phyloP scores from a whole-genome alignment of 1,284 basidiomycete genomes.

The Inonotus obliquus region DNA sequence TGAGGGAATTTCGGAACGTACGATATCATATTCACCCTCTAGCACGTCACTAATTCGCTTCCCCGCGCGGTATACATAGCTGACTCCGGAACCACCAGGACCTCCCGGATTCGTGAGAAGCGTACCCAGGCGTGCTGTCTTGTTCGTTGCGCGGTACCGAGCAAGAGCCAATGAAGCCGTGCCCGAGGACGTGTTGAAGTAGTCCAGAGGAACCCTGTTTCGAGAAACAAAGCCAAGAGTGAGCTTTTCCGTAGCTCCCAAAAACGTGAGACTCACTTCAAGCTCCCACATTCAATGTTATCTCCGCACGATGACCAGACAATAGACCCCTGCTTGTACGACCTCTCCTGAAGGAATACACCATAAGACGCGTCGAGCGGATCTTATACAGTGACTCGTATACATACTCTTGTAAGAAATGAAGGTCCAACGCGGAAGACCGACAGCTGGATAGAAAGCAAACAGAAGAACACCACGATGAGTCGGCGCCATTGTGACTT shows the following conservation, averaged over 20 bases:
- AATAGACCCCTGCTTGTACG: slow-evolving; percentile 14
- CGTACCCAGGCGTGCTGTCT: slow-evolving; percentile 19
- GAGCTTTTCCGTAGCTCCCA: background rate
- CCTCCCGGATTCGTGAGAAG: slow-evolving; percentile 22
- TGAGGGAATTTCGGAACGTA: background rate
- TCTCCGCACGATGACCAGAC: slow-evolving; percentile 15
- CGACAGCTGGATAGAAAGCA: background rate
- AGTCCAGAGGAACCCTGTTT: slow-evolving; percentile 21
- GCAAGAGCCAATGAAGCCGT: slow-evolving; percentile 21
- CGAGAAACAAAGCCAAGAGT: background rate
- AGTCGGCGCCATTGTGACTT: background rate
- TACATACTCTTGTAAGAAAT: background rate
- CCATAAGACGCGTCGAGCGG: background rate
- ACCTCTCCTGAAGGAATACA: background rate
- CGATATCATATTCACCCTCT: slow-evolving; percentile 25
- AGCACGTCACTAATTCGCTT: slow-evolving; percentile 23
- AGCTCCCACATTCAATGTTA: slow-evolving; percentile 18
- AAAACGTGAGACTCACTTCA: slow-evolving; percentile 11
- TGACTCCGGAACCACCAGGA: slow-evolving; percentile 23
- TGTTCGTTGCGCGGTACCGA: slow-evolving; percentile 21
- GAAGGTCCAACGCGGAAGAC: background rate
- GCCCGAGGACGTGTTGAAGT: slow-evolving; percentile 19
- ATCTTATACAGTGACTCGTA: background rate
- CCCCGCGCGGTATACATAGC: slow-evolving; percentile 25
- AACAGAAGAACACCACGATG: background rate